Evolutionary conservation across 106 monocot genomes (phyloP).

Genomic region (Apostasia shenzhenica): DNA sequence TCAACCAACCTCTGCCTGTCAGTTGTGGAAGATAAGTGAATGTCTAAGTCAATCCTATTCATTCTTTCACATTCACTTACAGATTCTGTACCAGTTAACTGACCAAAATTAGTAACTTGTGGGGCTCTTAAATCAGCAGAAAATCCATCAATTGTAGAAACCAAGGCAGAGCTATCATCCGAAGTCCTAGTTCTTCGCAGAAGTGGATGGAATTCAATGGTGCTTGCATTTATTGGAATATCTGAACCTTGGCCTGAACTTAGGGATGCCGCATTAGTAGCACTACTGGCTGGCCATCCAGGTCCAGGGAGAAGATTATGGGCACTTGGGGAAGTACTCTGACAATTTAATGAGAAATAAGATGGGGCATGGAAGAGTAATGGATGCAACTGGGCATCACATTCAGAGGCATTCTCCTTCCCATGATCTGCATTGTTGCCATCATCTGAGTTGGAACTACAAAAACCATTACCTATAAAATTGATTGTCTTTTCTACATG

Average conservation of each 20-base stretch:
- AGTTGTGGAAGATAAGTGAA: conserved; percentile 36
- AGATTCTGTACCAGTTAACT: conserved; percentile 15
- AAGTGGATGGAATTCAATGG: conserved; percentile 84
- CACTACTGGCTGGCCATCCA: conserved; percentile 2
- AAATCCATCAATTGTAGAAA: conserved; percentile 3
- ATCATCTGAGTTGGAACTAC: conserved; percentile 12
- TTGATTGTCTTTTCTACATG: conserved; percentile 11
- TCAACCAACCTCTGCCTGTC: conserved; percentile 11
- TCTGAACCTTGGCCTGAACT: neutral
- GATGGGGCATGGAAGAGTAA: conserved; percentile 52
- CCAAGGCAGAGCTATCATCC: conserved; percentile 1
- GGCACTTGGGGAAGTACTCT: conserved; percentile 18
- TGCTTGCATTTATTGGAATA: neutral
- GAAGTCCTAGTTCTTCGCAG: conserved; percentile 41
- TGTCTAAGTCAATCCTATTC: conserved; percentile 70
- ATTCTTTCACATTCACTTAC: conserved; percentile 26
- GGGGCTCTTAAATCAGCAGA: conserved; percentile 10
- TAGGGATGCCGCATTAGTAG: neutral
- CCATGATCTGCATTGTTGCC: conserved; percentile 7
- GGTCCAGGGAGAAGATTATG: conserved; percentile 19
- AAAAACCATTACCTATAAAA: conserved; percentile 11
- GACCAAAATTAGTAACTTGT: conserved; percentile 4
- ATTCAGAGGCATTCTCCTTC: conserved; percentile 43
- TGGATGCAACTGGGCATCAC: conserved; percentile 79
- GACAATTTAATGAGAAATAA: conserved; percentile 24